phyloP scores from a whole-genome alignment of 1,139 yeast species.

The Zygosaccharomyces sapae region DNA sequence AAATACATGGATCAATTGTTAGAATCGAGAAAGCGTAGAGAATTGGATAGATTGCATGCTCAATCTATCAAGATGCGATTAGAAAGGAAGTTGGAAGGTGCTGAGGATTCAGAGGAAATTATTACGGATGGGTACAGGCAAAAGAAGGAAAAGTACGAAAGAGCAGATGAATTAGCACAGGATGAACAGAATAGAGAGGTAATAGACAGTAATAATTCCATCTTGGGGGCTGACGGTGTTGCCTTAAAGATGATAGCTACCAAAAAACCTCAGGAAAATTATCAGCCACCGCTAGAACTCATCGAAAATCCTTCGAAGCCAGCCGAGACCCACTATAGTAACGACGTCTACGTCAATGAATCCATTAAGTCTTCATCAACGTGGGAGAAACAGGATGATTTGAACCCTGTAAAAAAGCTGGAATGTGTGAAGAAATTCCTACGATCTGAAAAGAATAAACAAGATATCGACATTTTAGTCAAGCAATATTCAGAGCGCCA shows the following conservation, averaged over 20 bases:
- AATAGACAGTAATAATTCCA: not conserved
- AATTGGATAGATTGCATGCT: constrained; percentile 16
- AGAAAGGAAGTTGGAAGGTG: constrained; percentile 10
- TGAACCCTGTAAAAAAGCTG: constrained; percentile 6
- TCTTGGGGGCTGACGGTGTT: constrained; percentile 7
- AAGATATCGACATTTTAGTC: constrained; percentile 8
- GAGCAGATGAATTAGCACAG: constrained; percentile 13
- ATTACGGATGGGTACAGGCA: constrained; percentile 16
- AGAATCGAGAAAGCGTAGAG: constrained; percentile 18
- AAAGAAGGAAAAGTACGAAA: constrained; percentile 13
- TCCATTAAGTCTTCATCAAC: not conserved
- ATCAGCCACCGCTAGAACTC: not conserved
- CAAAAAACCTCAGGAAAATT: not conserved
- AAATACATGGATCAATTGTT: constrained; percentile 13
- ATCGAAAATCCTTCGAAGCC: not conserved
- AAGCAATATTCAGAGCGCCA: constrained; percentile 11
- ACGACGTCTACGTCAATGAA: constrained; percentile 8
- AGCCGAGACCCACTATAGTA: constrained; percentile 1
- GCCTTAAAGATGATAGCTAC: constrained; percentile 10
- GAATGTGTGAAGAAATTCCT: constrained; percentile 11
- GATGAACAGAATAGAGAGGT: constrained; percentile 8
- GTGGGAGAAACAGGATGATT: constrained; percentile 3
- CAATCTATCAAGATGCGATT: constrained; percentile 15
- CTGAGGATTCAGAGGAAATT: constrained; percentile 5
- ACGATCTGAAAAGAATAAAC: constrained; percentile 10